Evolutionary conservation across 164 flowering plant species (phyloP).

Genomic region (Stephania japonica): DNA sequence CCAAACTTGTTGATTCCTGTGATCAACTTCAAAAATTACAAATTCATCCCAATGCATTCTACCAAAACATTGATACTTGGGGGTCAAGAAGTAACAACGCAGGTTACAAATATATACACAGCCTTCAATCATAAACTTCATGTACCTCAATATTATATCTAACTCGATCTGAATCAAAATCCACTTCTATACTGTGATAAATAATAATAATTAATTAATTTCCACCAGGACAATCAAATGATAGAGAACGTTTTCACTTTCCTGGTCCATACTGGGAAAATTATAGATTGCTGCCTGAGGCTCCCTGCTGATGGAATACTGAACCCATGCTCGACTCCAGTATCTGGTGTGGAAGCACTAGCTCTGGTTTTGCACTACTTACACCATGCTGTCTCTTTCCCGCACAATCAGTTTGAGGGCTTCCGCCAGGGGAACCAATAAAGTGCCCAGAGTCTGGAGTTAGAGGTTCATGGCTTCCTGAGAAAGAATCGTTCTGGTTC

Average conservation of each 20-base stretch:
- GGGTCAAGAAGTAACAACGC: too few relatives aligned
- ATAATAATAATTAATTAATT: neutral
- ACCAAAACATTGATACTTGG: too few relatives aligned
- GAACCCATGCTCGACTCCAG: slow-evolving; percentile 59
- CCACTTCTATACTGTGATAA: neutral
- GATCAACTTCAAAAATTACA: too few relatives aligned
- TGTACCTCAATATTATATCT: neutral
- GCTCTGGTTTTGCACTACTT: slow-evolving; percentile 28
- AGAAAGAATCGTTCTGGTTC: slow-evolving; percentile 68
- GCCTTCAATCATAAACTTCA: neutral
- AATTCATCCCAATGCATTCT: too few relatives aligned
- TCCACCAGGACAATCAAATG: neutral
- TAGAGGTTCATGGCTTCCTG: slow-evolving; percentile 73
- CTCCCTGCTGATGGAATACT: slow-evolving; percentile 21
- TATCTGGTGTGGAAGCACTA: slow-evolving; percentile 53
- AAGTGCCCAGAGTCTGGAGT: slow-evolving; percentile 83
- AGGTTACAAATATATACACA: too few relatives aligned
- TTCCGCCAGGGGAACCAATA: slow-evolving; percentile 29
- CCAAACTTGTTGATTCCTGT: too few relatives aligned
- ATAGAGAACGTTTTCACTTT: neutral
- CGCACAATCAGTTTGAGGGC: slow-evolving; percentile 42
- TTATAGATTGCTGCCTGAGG: neutral
- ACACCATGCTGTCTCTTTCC: slow-evolving; percentile 43
- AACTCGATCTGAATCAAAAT: neutral
- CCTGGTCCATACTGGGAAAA: neutral